Percentiles rank a stretch among this genome's conserved stretches.
Conservation (phyloP, 106 monocot genomes). For the Allium cepa region DNA sequence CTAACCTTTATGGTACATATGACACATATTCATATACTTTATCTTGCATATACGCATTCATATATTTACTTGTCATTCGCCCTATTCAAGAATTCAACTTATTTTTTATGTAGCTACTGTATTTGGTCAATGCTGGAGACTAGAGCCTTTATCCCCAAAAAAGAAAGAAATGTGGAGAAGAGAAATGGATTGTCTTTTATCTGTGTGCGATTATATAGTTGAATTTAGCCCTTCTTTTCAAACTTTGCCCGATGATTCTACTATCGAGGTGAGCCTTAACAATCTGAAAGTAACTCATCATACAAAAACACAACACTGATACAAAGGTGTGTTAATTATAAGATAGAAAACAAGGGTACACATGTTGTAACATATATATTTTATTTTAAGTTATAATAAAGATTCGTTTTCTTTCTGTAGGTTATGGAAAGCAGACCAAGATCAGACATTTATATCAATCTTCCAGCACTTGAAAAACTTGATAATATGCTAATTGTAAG, state of each 20-base stretch:
- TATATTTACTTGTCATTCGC: neutral
- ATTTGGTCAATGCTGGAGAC: slow-evolving; percentile 59
- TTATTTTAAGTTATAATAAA: neutral
- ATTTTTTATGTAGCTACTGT: slow-evolving; percentile 40
- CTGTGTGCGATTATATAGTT: slow-evolving; percentile 72
- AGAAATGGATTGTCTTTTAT: slow-evolving; percentile 78
- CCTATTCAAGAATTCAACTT: neutral
- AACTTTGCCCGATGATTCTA: slow-evolving; percentile 38
- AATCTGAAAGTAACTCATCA: neutral
- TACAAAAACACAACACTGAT: neutral
- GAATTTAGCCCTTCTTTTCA: slow-evolving; percentile 51
- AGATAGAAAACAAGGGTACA: neutral
- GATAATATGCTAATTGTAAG: slow-evolving; percentile 66
- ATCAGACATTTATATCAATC: slow-evolving; percentile 68
- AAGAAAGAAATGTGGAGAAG: slow-evolving; percentile 80
- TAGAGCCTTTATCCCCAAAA: slow-evolving; percentile 60
- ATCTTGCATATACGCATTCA: neutral
- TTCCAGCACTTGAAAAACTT: slow-evolving; percentile 68
- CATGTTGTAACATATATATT: too few relatives aligned
- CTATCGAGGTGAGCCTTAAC: slow-evolving; percentile 24
- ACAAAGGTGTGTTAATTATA: neutral
- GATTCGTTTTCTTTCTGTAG: slow-evolving; percentile 13
- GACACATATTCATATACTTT: neutral
- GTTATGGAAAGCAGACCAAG: slow-evolving; percentile 63
- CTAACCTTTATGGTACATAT: slow-evolving; percentile 73